Evolutionary conservation across 768 basidiomycete species (phyloP), one percentile per base, ranked within the genome.

Genomic region (Lentinula raphanica): DNA sequence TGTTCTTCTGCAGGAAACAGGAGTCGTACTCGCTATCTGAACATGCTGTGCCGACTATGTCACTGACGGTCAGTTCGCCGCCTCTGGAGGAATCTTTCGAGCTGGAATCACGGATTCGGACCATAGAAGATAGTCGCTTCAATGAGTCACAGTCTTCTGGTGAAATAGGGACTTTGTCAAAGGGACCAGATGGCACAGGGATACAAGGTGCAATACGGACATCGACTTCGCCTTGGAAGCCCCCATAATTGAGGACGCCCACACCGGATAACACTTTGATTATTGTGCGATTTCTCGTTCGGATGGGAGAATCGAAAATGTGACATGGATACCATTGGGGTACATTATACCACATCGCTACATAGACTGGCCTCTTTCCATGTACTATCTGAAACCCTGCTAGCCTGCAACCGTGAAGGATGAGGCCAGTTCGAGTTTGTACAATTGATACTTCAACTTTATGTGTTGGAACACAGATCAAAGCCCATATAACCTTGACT

Each of bases 401-500:
- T n/a, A n/a, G n/a, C n/a, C n/a, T n/a, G n/a, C n/a, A n/a, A n/a
- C n/a, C n/a, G n/a, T n/a, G n/a, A n/a, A n/a, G n/a, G n/a, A n/a
- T n/a, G n/a, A n/a, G n/a, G n/a, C n/a, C n/a, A n/a, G n/a, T 6
- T 35, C 32, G 32, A 4, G 32, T 35, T 35, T 35, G 23, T 42
- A 21, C 17, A 19, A 3, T 19, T 2, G 8, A 21, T 23, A 23
- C 5, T 19, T 21, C 4, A 23, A 3, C 3, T n/a, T n/a, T n/a
- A 12, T 23, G 21, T 11, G 7, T 19, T 44, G 15, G 21, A 48
- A 25, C 25, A 11, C 46, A 27, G 46, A 28, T 48, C 46, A 36
- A 63, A 64, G 4, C 62, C 63, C 25, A 59, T 39, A 28, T 64
- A 64, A 17, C 61, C 61, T 23, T 59, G 48, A n/a, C 58, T 55